Evolutionary conservation across 148 eudicot genomes (phyloP).

Genomic region (Limonium bicolor): DNA sequence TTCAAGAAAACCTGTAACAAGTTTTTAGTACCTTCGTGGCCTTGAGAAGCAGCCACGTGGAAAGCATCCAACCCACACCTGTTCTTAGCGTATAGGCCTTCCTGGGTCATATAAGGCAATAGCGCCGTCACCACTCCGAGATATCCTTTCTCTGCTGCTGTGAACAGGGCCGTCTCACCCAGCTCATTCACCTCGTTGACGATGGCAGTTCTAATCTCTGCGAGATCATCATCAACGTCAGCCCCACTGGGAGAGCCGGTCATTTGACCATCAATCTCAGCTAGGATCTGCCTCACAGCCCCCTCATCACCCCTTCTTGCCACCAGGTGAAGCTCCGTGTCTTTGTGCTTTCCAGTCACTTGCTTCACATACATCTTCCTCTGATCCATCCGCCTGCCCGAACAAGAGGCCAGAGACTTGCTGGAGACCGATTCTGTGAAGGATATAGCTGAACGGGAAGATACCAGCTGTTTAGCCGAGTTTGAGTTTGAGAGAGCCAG

Average conservation of each 20-base stretch:
- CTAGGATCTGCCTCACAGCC: slow-evolving; percentile 35
- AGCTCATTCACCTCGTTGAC: slow-evolving; percentile 71
- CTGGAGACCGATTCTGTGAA: no score
- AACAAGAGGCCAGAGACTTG: no score
- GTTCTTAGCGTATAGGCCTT: slow-evolving; percentile 46
- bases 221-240: slow-evolving; percentile 52
- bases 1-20: not conserved
- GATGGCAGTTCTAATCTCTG: slow-evolving; percentile 42
- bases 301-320: slow-evolving; percentile 47
- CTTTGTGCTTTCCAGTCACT: slow-evolving; percentile 68
- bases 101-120: slow-evolving; percentile 37
- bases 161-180: slow-evolving; percentile 59
- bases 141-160: slow-evolving; percentile 57
- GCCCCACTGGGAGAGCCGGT: slow-evolving; percentile 24
- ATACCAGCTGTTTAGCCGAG: slow-evolving; percentile 16
- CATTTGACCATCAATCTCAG: slow-evolving; percentile 56
- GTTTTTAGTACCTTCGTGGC: slow-evolving; percentile 48
- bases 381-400: slow-evolving; percentile 33
- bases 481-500: slow-evolving; percentile 17
- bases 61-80: slow-evolving; percentile 42
- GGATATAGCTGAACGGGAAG: slow-evolving; percentile 30
- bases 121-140: slow-evolving; percentile 39
- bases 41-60: slow-evolving; percentile 56
- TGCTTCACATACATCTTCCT: slow-evolving; percentile 70
- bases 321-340: slow-evolving; percentile 62